Conservation (phyloP, 2,329 filamentous ascomycete genomes). For the Celoporthe dispersa region DNA sequence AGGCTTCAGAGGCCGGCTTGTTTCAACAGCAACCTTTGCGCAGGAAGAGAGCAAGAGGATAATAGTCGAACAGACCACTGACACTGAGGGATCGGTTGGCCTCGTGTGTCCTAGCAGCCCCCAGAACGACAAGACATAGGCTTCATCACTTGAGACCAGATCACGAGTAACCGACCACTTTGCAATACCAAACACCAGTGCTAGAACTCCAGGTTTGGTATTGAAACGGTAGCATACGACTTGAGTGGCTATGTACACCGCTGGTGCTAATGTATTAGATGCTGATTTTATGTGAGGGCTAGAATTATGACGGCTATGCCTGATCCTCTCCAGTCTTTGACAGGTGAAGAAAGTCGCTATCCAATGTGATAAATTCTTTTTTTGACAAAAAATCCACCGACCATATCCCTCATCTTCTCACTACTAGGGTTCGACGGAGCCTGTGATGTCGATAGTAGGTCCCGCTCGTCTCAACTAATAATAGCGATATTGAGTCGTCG, state of each 20-base stretch:
- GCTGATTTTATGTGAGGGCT: constrained; percentile 25
- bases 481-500: not conserved
- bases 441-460: not conserved
- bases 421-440: not conserved
- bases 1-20: not conserved
- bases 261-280: constrained; percentile 28
- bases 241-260: constrained; percentile 8
- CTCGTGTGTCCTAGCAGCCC: not conserved
- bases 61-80: not conserved
- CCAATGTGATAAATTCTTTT: not conserved
- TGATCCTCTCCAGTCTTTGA: not conserved
- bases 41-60: not conserved
- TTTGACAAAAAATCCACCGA: constrained; percentile 1
- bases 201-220: not conserved
- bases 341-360: not conserved
- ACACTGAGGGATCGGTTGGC: not conserved
- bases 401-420: not conserved
- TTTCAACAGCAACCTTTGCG: not conserved
- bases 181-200: not conserved
- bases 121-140: not conserved
- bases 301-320: constrained; percentile 16
- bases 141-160: not conserved
- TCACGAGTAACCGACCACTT: not conserved
- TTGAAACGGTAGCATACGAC: not conserved
- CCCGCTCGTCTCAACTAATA: not conserved